A percentile compares a stretch with the other conserved stretches of the same genome.
Conservation (phyloP, 2,329 filamentous ascomycete species). For the Trichoderma gracile region DNA sequence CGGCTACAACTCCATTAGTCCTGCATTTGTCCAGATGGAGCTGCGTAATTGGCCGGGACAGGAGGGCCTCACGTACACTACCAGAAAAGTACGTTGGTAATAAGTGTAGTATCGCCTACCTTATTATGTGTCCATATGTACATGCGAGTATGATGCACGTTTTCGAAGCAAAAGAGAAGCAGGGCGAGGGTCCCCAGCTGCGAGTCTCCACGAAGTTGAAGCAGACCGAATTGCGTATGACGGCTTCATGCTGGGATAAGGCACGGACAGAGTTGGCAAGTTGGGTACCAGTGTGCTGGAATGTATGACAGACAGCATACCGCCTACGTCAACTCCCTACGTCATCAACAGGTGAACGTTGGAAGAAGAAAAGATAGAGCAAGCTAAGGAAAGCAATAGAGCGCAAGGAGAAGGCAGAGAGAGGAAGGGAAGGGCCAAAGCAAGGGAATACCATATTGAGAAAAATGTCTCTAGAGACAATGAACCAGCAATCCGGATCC, state of each 20-base stretch:
- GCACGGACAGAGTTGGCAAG: too few relatives aligned
- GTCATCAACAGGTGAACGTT: neutral
- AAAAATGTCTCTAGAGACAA: conserved; percentile 9
- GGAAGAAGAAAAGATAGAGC: neutral
- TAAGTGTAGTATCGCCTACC: too few relatives aligned
- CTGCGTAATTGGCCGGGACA: conserved; percentile 6
- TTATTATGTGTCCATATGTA: too few relatives aligned
- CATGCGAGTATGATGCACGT: neutral
- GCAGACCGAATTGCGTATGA: too few relatives aligned
- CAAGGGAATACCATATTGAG: neutral
- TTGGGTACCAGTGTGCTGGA: neutral
- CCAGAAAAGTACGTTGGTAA: too few relatives aligned
- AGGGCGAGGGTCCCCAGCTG: neutral
- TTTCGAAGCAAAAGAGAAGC: neutral
- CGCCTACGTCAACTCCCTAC: neutral
- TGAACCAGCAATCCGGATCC: neutral
- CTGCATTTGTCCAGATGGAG: conserved; percentile 23
- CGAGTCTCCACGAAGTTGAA: too few relatives aligned
- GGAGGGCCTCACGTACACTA: neutral
- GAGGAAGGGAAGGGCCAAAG: neutral
- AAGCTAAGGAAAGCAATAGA: neutral
- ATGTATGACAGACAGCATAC: too few relatives aligned
- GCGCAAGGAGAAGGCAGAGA: neutral
- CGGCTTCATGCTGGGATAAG: too few relatives aligned
- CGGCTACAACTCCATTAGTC: conserved; percentile 4